Conservation (phyloP, 768 basidiomycete genomes). For the Termitomyces sp. region DNA sequence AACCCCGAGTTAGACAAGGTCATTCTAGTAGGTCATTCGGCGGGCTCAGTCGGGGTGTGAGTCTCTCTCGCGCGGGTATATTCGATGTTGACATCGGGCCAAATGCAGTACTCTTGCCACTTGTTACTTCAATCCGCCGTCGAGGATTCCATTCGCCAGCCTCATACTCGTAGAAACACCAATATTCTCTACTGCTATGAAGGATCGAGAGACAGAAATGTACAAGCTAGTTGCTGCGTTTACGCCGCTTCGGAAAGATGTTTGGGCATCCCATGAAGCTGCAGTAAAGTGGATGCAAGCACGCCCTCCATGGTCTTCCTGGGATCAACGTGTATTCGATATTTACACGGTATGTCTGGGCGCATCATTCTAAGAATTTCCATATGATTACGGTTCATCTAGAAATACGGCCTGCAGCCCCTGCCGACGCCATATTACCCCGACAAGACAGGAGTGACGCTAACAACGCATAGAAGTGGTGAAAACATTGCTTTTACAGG, state of each 20-base stretch:
- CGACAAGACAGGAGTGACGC: conserved; percentile 19
- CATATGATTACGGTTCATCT: background rate
- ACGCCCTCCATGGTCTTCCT: conserved; percentile 19
- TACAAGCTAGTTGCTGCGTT: conserved; percentile 19
- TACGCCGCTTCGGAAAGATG: conserved; percentile 19
- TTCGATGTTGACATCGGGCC: conserved; percentile 12
- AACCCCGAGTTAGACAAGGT: conserved; percentile 19
- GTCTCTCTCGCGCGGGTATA: background rate
- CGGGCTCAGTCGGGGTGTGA: conserved; percentile 24
- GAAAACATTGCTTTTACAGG: conserved; percentile 24
- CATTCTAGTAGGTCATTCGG: conserved; percentile 25
- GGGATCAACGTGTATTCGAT: conserved; percentile 22
- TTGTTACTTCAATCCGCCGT: conserved; percentile 21
- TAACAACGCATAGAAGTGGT: conserved; percentile 20
- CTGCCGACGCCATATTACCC: conserved; percentile 24
- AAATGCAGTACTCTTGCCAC: conserved; percentile 3
- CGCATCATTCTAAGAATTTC: background rate
- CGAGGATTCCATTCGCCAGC: conserved; percentile 17
- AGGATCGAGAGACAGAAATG: conserved; percentile 19
- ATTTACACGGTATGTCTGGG: conserved; percentile 16
- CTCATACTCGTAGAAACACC: conserved; percentile 22
- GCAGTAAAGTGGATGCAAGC: conserved; percentile 19
- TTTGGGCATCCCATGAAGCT: conserved; percentile 19
- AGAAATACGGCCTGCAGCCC: conserved; percentile 22
- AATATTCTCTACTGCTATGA: conserved; percentile 16